Percentiles rank a stretch among this genome's conserved stretches.
phyloP scores from a whole-genome alignment of 2,329 filamentous ascomycete species.

The Diaporthe velutina region DNA sequence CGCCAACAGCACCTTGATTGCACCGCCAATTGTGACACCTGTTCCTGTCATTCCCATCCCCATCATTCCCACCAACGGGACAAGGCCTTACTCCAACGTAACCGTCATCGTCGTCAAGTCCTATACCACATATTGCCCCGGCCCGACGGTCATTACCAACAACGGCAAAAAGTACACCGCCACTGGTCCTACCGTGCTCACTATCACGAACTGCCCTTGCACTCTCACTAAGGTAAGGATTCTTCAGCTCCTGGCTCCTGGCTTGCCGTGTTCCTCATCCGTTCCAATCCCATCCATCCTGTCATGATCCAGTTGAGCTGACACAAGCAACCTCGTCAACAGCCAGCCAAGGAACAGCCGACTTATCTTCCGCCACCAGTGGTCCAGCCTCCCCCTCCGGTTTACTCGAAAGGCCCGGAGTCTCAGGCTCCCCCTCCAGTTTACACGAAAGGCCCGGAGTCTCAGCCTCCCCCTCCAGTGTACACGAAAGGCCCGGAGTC shows the following conservation, averaged over 20 bases:
- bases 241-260: rapidly evolving
- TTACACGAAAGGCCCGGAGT: neutral
- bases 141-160: neutral
- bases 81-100: neutral
- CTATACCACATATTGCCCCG: conserved; percentile 5
- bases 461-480: neutral
- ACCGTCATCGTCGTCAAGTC: neutral
- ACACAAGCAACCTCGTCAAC: neutral
- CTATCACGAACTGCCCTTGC: conserved; percentile 29
- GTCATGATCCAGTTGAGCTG: neutral
- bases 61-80: neutral
- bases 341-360: neutral
- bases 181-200: conserved; percentile 12
- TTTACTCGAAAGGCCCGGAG: neutral
- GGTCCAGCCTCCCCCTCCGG: neutral
- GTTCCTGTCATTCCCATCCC: neutral
- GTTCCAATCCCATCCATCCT: neutral
- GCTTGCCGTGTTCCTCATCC: too few species aligned
- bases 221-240: conserved; percentile 14
- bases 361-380: neutral
- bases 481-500: neutral
- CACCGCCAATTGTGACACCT: neutral
- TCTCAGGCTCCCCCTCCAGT: neutral
- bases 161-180: neutral
- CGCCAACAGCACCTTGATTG: neutral